phyloP scores from a whole-genome alignment of 2,329 filamentous ascomycete species.

The Amylocarpus encephaloides region DNA sequence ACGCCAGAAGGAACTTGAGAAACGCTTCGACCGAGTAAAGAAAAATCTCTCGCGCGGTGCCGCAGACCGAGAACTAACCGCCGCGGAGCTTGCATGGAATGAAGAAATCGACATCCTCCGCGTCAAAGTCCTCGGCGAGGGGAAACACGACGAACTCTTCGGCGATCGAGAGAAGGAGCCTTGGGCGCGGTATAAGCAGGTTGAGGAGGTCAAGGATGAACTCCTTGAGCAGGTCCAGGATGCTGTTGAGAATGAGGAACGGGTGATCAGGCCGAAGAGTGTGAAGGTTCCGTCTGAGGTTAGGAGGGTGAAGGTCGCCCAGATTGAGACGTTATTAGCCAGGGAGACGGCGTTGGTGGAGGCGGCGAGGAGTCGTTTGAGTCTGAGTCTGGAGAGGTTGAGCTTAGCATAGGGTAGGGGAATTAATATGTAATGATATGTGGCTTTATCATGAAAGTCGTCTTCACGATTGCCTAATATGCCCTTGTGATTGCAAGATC shows the following conservation, averaged over 20 bases:
- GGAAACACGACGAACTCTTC: slow-evolving; percentile 5
- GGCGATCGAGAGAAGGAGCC: slow-evolving; percentile 37
- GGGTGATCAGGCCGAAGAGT: slow-evolving; percentile 7
- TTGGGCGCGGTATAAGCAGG: slow-evolving; percentile 48
- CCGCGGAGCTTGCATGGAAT: slow-evolving; percentile 54
- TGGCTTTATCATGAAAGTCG: no score
- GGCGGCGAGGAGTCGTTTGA: slow-evolving; percentile 49
- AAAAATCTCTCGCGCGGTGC: slow-evolving; percentile 43
- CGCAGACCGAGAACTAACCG: slow-evolving; percentile 47
- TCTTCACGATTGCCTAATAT: no score
- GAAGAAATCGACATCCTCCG: slow-evolving; percentile 45
- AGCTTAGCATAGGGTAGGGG: slow-evolving; percentile 17
- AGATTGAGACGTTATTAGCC: slow-evolving; percentile 58
- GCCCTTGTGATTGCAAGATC: no score
- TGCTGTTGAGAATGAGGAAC: slow-evolving; percentile 19
- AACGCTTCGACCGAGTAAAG: slow-evolving; percentile 54
- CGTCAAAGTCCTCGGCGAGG: slow-evolving; percentile 29
- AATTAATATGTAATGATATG: no score
- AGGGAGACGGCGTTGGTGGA: slow-evolving; percentile 63
- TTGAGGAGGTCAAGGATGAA: slow-evolving; percentile 34
- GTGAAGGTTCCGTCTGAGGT: slow-evolving; percentile 50
- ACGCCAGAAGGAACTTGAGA: slow-evolving; percentile 50
- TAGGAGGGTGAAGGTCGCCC: slow-evolving; percentile 54
- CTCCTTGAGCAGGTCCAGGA: slow-evolving; percentile 31
- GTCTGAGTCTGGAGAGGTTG: slow-evolving; percentile 46